Evolutionary conservation across 768 basidiomycete genomes (phyloP).

Genomic region (Paxillus involutus): DNA sequence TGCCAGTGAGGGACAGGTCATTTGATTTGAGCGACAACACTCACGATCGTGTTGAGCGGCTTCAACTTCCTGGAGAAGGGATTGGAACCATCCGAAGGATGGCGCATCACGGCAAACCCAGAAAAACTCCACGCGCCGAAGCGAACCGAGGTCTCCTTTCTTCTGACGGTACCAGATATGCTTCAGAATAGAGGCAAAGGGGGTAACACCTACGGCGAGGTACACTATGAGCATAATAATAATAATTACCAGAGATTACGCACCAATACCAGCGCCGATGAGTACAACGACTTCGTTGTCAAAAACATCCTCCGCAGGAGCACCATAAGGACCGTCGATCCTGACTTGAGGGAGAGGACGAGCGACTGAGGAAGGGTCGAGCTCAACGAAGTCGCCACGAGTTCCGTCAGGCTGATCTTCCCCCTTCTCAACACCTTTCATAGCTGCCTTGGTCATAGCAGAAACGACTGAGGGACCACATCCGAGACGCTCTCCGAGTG

Average conservation of each 20-base stretch:
- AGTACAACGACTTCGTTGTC: conserved; percentile 85
- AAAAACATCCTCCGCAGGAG: conserved; percentile 91
- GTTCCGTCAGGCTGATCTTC: conserved; percentile 39
- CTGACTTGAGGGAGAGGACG: conserved; percentile 66
- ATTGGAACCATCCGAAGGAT: conserved; percentile 99
- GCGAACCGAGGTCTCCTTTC: conserved; percentile 70
- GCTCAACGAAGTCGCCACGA: conserved; percentile 82
- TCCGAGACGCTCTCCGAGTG: conserved; percentile 84
- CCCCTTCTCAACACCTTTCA: conserved; percentile 73
- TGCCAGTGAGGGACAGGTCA: conserved; percentile 8
- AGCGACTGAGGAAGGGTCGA: conserved; percentile 51
- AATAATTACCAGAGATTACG: conserved; percentile 17
- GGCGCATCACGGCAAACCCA: conserved; percentile 94
- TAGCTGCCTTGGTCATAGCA: conserved; percentile 73
- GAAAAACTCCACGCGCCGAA: conserved; percentile 91
- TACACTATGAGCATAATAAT: neutral
- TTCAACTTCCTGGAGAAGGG: conserved; percentile 83
- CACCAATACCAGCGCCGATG: conserved; percentile 91
- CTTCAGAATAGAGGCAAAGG: conserved; percentile 92
- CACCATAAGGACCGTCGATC: conserved; percentile 91
- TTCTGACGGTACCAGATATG: conserved; percentile 95
- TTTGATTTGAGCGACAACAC: conserved; percentile 26
- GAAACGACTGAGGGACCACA: conserved; percentile 76
- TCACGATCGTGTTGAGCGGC: conserved; percentile 85
- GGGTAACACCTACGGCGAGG: conserved; percentile 69